Base-by-base conservation (phyloP, 2,329 filamentous ascomycete species). In the Dendryphion nanum region DNA sequence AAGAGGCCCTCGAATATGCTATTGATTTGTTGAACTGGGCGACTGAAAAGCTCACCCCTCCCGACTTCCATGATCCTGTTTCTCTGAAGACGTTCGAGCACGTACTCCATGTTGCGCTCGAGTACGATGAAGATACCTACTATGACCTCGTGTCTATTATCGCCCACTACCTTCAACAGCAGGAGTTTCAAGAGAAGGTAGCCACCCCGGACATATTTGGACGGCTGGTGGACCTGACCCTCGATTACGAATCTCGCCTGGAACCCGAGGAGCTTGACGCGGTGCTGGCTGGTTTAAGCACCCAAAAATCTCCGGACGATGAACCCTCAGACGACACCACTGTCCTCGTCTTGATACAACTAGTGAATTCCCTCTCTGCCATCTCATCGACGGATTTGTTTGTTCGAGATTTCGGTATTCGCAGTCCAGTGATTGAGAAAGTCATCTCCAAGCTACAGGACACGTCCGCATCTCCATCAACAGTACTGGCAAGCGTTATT, bases 321-420 rank as follows among this genome's bases (percentile, higher is more conserved):
- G 36, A 42, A 13, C 24, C 44, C 3, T 48, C 55, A 16, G 59
- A 61, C 18, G 52, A 58, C 13, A 50, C 50, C 4, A 53, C 40
- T 18, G 48, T 58, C 5, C 40, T 62, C 6, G 41, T 64, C 5
- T 44, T 61, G 35, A 51, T 60, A 10, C 61, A 62, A 28, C 41
- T 66, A 3, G 51, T 63, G 29, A 60, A 55, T 21, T 48, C 51
- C 4, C 45, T 61, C 13, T 62, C 58, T 30, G 54, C 56, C 6
- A 50, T 66, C 4, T 64, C 64, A 8, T 52, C 62, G 12, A 57
- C 54, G 10, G 63, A 67, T 37, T 45, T 53, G 6, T 67, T 66
- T 21, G 47, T 55, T 23, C 39, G 51, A 8, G 45, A 38, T 6
- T 60, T 61, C 40, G 51, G 37, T 13, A 37, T 61, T 26, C 40